phyloP scores from a whole-genome alignment of 768 basidiomycete species.

The Leccinum subtestaceum region DNA sequence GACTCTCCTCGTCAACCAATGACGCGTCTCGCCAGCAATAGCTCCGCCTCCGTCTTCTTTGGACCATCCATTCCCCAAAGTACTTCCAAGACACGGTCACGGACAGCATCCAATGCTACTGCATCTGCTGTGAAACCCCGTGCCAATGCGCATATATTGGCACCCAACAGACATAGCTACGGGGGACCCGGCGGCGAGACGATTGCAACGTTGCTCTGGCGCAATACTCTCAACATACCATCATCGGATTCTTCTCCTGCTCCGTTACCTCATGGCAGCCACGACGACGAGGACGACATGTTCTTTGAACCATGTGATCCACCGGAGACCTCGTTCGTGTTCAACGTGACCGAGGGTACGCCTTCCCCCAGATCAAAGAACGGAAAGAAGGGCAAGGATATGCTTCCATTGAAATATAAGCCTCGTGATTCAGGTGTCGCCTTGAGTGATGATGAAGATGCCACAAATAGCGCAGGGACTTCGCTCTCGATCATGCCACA shows the following conservation, averaged over 20 bases:
- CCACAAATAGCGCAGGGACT: conserved; percentile 10
- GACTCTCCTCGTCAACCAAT: conserved; percentile 37
- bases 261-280: conserved; percentile 26
- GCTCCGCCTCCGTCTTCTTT: conserved; percentile 67
- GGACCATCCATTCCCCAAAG: conserved; percentile 41
- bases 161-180: conserved; percentile 62
- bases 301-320: conserved; percentile 48
- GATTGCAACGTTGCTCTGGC: conserved; percentile 35
- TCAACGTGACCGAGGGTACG: conserved; percentile 53
- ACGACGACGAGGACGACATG: conserved; percentile 53
- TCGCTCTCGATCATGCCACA: conserved; percentile 44
- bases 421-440: conserved; percentile 67
- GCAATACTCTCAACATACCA: conserved; percentile 34
- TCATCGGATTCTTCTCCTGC: conserved; percentile 55
- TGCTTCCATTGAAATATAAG: conserved; percentile 65
- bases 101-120: conserved; percentile 23
- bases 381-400: conserved; percentile 24
- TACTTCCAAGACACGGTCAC: conserved; percentile 19
- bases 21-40: conserved; percentile 48
- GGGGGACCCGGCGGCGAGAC: conserved; percentile 45
- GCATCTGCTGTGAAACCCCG: conserved; percentile 6
- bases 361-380: conserved; percentile 50
- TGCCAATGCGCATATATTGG: conserved; percentile 26
- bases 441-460: conserved; percentile 58
- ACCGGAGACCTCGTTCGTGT: conserved; percentile 51